A percentile compares a stretch with the other conserved stretches of the same genome.
Evolutionary conservation across 345 rosid species (phyloP).

Genomic region (Pistacia vera): DNA sequence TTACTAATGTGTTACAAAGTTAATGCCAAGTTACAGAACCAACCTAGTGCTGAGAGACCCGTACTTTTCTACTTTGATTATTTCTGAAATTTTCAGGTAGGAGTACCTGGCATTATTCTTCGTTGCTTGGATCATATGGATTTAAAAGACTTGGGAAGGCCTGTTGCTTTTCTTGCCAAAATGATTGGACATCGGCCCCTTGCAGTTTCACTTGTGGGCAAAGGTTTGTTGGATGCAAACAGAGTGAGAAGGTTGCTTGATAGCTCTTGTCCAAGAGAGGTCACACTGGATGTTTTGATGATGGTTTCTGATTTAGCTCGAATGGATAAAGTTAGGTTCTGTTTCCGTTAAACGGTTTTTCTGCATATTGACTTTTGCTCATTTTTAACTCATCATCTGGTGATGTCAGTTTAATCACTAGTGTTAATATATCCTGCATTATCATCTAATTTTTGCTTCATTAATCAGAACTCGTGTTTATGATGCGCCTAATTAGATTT

Average conservation of each 20-base stretch:
- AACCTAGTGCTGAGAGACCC: neutral
- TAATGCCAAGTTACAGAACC: neutral
- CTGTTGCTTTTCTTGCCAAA: conserved; percentile 93
- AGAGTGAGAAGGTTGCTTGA: conserved; percentile 76
- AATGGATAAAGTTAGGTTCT: conserved; percentile 82
- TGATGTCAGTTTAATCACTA: neutral
- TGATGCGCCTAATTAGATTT: conserved; percentile 19
- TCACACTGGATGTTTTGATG: conserved; percentile 79
- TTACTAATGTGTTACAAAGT: conserved; percentile 1
- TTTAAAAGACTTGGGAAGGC: conserved; percentile 73
- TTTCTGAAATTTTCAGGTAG: conserved; percentile 59
- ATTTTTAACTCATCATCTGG: neutral
- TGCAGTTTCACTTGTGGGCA: conserved; percentile 80
- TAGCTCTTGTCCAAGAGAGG: conserved; percentile 77
- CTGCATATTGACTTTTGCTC: too few species aligned
- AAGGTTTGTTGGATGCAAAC: conserved; percentile 79
- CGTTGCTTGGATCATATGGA: conserved; percentile 86
- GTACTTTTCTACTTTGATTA: conserved; percentile 17
- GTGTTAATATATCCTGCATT: neutral
- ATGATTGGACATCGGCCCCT: conserved; percentile 77
- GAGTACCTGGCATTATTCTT: conserved; percentile 65
- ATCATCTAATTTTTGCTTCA: conserved; percentile 2
- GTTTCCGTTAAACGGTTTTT: conserved; percentile 3
- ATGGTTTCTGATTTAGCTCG: conserved; percentile 92
- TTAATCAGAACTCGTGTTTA: conserved; percentile 1